These are phyloP conservation scores for Blastobotrys robertii DNA, from an alignment of 805 yeast species.

Conservation along the genomic window DNA sequence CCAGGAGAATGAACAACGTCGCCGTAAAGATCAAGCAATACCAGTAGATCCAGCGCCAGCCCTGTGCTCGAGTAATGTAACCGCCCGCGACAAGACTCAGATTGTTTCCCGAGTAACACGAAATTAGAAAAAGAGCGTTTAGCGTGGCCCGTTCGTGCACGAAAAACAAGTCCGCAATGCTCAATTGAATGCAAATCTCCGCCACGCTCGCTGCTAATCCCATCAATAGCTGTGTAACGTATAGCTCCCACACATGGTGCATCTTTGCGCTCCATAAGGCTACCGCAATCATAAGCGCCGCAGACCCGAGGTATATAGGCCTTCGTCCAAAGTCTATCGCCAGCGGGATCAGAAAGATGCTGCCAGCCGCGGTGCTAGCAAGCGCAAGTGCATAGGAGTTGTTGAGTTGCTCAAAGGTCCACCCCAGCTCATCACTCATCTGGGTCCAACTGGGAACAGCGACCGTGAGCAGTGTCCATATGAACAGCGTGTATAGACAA, in stretches of 20 bases:
- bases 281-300: slow-evolving; percentile 5
- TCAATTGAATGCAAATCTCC: slow-evolving; percentile 16
- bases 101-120: slow-evolving; percentile 18
- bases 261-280: slow-evolving; percentile 11
- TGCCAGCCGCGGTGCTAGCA: slow-evolving; percentile 11
- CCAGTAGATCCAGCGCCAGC: slow-evolving; percentile 23
- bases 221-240: slow-evolving; percentile 8
- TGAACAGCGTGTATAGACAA: slow-evolving; percentile 7
- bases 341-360: slow-evolving; percentile 12
- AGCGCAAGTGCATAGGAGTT: slow-evolving; percentile 8
- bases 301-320: slow-evolving; percentile 10
- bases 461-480: slow-evolving; percentile 6
- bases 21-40: slow-evolving; percentile 17
- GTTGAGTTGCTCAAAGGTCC: slow-evolving; percentile 8
- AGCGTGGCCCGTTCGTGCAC: slow-evolving; percentile 20
- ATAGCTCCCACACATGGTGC: slow-evolving; percentile 8
- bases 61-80: slow-evolving; percentile 15
- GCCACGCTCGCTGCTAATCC: slow-evolving; percentile 8
- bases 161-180: slow-evolving; percentile 18
- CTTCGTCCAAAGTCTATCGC: slow-evolving; percentile 11
- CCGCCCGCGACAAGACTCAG: slow-evolving; percentile 20
- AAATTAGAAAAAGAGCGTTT: slow-evolving; percentile 19
- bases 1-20: slow-evolving; percentile 8
- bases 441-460: slow-evolving; percentile 10
- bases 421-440: slow-evolving; percentile 8